Conservation (phyloP, 2,329 filamentous ascomycete genomes). For the Alternaria novae-zelandiae region DNA sequence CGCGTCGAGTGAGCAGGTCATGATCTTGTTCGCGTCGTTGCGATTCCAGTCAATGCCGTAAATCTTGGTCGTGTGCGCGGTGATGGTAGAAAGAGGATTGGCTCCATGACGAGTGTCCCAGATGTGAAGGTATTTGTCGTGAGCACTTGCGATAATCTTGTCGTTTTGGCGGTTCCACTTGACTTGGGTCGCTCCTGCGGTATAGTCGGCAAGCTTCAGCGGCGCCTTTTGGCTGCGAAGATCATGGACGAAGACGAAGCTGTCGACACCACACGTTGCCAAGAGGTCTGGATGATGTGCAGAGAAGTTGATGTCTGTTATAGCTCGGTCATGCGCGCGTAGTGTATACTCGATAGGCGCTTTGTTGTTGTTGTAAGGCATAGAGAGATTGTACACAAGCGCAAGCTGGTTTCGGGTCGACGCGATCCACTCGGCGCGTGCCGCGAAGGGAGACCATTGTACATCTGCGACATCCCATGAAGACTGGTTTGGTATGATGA, state of each 20-base stretch:
- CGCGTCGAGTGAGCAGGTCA: constrained; percentile 89
- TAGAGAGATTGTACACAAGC: constrained; percentile 85
- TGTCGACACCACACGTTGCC: constrained; percentile 90
- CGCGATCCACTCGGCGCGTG: constrained; percentile 88
- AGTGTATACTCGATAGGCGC: constrained; percentile 89
- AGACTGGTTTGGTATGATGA: constrained; percentile 82
- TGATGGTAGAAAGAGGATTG: constrained; percentile 80
- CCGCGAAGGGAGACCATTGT: constrained; percentile 94
- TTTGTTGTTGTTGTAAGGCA: constrained; percentile 61
- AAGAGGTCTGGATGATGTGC: constrained; percentile 89
- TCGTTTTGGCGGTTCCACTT: constrained; percentile 91
- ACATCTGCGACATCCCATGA: constrained; percentile 97
- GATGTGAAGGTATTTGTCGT: constrained; percentile 84
- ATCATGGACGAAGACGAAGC: constrained; percentile 93
- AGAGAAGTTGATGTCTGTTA: constrained; percentile 96
- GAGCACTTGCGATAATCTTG: constrained; percentile 87
- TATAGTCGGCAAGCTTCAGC: constrained; percentile 80
- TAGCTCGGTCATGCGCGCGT: constrained; percentile 83
- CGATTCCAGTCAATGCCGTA: constrained; percentile 96
- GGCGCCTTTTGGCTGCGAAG: constrained; percentile 61
- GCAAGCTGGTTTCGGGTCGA: constrained; percentile 95
- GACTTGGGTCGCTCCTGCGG: constrained; percentile 90
- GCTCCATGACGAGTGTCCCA: constrained; percentile 88
- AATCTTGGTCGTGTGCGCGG: constrained; percentile 89
- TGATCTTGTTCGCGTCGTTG: constrained; percentile 71